Evolutionary conservation across 2,329 filamentous ascomycete genomes (phyloP), one percentile per base, ranked within the genome.

Genomic region (Annulohypoxylon truncatum): DNA sequence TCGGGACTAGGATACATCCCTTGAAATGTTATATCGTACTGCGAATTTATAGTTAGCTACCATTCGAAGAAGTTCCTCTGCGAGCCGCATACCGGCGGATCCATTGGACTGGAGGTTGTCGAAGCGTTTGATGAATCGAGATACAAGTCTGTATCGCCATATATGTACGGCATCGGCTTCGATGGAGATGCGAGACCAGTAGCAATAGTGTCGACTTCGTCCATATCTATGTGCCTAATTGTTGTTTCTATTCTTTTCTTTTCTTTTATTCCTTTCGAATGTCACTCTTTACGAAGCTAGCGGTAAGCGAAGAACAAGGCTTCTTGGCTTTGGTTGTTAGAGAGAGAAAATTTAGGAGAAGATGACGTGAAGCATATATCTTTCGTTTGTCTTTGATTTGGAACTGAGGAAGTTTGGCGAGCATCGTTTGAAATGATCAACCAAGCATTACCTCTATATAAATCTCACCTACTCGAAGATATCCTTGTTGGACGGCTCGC

Each of bases 51-150:
- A 31, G 55, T 75, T 50, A 73, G 69, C 57, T 47, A 52, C 18
- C 24, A 18, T 50, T 28, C 15, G 22, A 20, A 40, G 18, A 22
- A 35, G n/a, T 9, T 42, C 13, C 7, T 1, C 24, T 15, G 22
- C 47, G 20, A 59, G 54, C n/a, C 48, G 68, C 77, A 64, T 73
- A 81, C 79, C 29, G 75, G 73, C 55, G 78, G 79, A 48, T 76
- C 76, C 64, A 75, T 77, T 10, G 79, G 77, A 69, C 79, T 80
- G 48, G 80, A 78, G 2, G 77, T 77, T 44, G 77, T 76, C 3
- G 79, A 80, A 12, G 74, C 73, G 61, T 72, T 73, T 13, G 75
- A 50, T 7, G 73, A 71, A 61, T 79, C 78, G 44, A 77, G 67
- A 56, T 79, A 80, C 8, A 77, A 72, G 20, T 81, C 79, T n/a